Base-by-base conservation (phyloP, 2,329 filamentous ascomycete species). In the Camptophora hylomeconis region DNA sequence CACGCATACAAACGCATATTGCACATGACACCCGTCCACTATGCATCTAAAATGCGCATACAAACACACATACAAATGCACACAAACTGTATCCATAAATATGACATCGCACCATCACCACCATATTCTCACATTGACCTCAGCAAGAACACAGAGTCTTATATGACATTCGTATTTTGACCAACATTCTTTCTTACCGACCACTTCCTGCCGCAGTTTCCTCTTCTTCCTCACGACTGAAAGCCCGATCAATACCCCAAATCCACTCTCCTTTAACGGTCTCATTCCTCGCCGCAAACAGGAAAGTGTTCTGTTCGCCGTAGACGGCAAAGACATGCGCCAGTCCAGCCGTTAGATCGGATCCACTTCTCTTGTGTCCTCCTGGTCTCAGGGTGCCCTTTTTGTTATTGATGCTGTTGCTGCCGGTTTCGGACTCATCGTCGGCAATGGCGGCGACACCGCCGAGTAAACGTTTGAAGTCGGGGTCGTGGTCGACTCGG, bases 231-330 rank as follows among this genome's bases (percentile, higher is more conserved):
- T 10, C 26, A 18, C 24, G 34, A 31, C 73, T 72, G 51, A 69
- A 75, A 42, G 77, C 81, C 61, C 93, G 80, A 55, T 98, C 89
- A 44, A 98, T 83, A 47, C 80, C 78, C 54, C 92, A 70, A 44
- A 98, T 93, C 89, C 89, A 98, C 52, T 95, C 89, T 44, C 86
- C 77, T 63, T 94, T 93, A 54, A 94, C 86, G 26, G 76, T 69
- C 59, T 94, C 87, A 45, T 75, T 87, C 34, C 84, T 69, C 14
- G 84, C 81, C 9, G 84, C 82, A 53, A 98, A 95, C 21, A 98
- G 65, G 70, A 86, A 98, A 17, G 86, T 93, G 54, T 94, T 94
- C 52, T 89, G 80, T 35, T 79, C 81, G 22, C 82, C 87, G 50
- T 95, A 98, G 28, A 98, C 72, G 8, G 89, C 89, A 65, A 93